Base-by-base conservation (phyloP, 1,139 yeast species). In the Yamadazyma triangularis region DNA sequence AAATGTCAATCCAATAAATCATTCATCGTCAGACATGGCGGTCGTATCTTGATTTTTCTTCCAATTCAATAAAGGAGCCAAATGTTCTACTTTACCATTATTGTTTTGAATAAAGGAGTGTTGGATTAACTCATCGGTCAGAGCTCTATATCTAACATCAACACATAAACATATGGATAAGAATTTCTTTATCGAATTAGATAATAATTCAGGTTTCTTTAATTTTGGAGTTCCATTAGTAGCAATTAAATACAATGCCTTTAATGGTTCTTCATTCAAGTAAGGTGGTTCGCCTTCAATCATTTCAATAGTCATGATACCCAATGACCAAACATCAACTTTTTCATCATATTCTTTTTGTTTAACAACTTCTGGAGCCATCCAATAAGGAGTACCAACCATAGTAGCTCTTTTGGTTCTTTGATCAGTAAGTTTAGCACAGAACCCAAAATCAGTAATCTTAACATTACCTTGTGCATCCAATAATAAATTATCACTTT, bases 351-450 rank as follows among this genome's bases (percentile, higher is more conserved):
- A 91, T 50, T 88, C 96, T 58, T 88, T 87, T 50, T 89, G 96
- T 58, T 88, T 86, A 32, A 91, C 96, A 29, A 91, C 97, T 60
- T 91, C 98, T 3, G 98, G 98, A 0, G 98, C 98, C 98, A 91
- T 91, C 98, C 98, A 91, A 57, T 91, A 91, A 9, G 98, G 98
- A 0, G 98, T 91, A 24, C 98, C 98, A 4, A 89, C 98, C 96
- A 91, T 88, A 0, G 98, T 91, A 8, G 96, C 96, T 42, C 98
- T 75, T 58, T 91, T 91, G 41, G 83, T 83, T 60, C 93, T 78
- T 53, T 87, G 91, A 41, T 86, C 95, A 2, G 96, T 91, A 45
- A 91, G 70, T 57, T 88, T 88, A 15, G 98, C 98, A 63, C 98
- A 91, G 65, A 91, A 91, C 0, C 98, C 98, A 60, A 91, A 91